phyloP scores from a whole-genome alignment of 139 green algal species.

The Parachlorella kessleri region DNA sequence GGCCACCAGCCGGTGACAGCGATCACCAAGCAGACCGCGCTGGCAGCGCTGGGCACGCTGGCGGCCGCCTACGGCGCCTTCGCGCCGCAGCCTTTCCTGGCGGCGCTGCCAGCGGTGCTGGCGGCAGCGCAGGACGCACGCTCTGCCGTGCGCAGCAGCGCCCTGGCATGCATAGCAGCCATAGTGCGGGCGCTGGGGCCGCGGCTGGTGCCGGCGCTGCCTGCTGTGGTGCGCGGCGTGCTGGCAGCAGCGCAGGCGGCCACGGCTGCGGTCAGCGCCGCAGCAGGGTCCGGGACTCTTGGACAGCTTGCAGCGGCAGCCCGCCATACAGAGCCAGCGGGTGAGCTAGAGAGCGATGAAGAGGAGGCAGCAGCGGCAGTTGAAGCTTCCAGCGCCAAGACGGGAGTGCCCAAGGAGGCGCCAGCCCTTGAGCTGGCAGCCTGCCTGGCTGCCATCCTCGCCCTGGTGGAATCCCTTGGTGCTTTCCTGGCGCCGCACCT shows the following conservation, averaged over 20 bases:
- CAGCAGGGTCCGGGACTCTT: not conserved
- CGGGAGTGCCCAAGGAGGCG: not conserved
- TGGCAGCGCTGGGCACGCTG: conserved; percentile 50
- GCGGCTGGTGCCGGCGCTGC: conserved; percentile 63
- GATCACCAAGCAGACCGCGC: conserved; percentile 47
- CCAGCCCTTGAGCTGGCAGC: conserved; percentile 46
- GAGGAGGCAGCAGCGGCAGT: not conserved
- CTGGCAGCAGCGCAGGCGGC: conserved; percentile 48
- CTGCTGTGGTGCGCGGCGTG: conserved; percentile 41
- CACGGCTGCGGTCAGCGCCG: conserved; percentile 13
- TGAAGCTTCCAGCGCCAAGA: not conserved
- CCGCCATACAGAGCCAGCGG: not conserved
- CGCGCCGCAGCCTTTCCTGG: conserved; percentile 24
- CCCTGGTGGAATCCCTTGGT: conserved; percentile 63
- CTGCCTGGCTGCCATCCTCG: conserved; percentile 61
- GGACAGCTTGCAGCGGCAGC: too few relatives aligned
- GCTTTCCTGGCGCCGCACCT: conserved; percentile 76
- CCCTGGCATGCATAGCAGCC: conserved; percentile 43
- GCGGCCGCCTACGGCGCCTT: conserved; percentile 34
- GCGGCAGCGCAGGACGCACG: conserved; percentile 12
- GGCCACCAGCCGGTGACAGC: not conserved
- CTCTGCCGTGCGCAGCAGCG: conserved; percentile 52
- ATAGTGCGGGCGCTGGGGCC: conserved; percentile 44
- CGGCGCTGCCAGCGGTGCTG: conserved; percentile 27
- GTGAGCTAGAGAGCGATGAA: not conserved